These are phyloP conservation scores for Pseudopyrenochaeta lycopersici DNA, from an alignment of 2,329 filamentous ascomycete species.

Conservation along the genomic window DNA sequence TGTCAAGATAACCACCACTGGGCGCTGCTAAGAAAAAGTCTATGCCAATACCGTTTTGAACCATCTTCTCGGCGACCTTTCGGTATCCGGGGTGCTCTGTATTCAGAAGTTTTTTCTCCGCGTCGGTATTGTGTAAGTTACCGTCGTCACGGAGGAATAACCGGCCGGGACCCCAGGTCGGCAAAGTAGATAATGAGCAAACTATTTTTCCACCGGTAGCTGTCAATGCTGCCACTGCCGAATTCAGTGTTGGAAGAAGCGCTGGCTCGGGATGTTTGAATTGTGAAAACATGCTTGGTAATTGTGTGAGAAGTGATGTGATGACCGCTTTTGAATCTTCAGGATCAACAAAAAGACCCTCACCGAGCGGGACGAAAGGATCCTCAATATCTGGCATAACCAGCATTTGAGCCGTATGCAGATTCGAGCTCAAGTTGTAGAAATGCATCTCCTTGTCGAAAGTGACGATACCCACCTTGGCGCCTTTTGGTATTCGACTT, in stretches of 20 bases:
- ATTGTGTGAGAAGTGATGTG: constrained; percentile 80
- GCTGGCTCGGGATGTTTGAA: constrained; percentile 93
- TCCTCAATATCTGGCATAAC: constrained; percentile 98
- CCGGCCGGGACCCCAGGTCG: constrained; percentile 89
- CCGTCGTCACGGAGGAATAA: constrained; percentile 88
- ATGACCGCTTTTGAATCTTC: constrained; percentile 89
- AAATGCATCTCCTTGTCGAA: constrained; percentile 98
- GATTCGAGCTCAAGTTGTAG: constrained; percentile 84
- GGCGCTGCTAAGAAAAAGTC: constrained; percentile 96
- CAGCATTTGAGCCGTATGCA: constrained; percentile 95
- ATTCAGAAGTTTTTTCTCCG: constrained; percentile 88
- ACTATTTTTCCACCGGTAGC: constrained; percentile 92
- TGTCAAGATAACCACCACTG: constrained; percentile 88
- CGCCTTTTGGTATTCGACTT: constrained; percentile 73
- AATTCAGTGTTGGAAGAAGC: constrained; percentile 82
- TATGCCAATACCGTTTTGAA: constrained; percentile 82
- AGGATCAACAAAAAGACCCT: constrained; percentile 94
- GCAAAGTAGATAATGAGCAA: constrained; percentile 85
- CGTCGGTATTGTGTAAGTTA: constrained; percentile 81
- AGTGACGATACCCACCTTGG: constrained; percentile 93
- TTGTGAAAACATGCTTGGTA: constrained; percentile 86
- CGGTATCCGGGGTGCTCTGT: constrained; percentile 91
- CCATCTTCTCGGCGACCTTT: constrained; percentile 87
- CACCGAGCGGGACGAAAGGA: constrained; percentile 90
- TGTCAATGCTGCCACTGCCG: constrained; percentile 83